Base-by-base conservation (phyloP, 2,329 filamentous ascomycete genomes). In the Delphinella strobiligena region DNA sequence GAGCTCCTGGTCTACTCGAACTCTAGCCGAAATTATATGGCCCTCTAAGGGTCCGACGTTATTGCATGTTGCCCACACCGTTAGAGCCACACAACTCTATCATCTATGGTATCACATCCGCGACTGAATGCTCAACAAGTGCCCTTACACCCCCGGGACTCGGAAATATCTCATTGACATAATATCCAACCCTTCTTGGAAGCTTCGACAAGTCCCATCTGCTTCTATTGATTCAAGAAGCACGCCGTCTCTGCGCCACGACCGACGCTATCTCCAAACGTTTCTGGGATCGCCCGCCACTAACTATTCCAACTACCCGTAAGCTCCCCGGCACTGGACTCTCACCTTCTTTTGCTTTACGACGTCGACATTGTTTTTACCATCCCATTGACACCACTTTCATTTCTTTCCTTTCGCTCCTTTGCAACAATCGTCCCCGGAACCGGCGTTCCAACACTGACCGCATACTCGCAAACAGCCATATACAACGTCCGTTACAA, bases 361-460 rank as follows among this genome's bases (percentile, higher is more conserved):
- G 15, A 34, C 31, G 29, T 34, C 40, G 29, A 27, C 18, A 29
- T 11, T n/a, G 19, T 38, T 33, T 36, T 39, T 42, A 38, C 19
- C 33, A 24, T 22, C 18, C 17, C 36, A 15, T 27, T 15, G 31
- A 38, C 31, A 34, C 31, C 37, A 43, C 41, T 31, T 32, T 43
- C 37, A 27, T 43, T 39, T 35, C 33, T 39, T 19, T 39, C 29
- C 34, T 37, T 38, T 38, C 33, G 32, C 36, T 42, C 40, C 22
- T n/a, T 41, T 36, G n/a, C n/a, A 36, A 36, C 27, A 31, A 38
- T 35, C 18, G 11, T 22, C 22, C 27, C 36, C 24, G 19, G 36
- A 31, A 14, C 24, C 16, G 12, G n/a, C 17, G 22, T 19, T 31
- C 32, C 37, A n/a, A 39, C 36, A 36, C 36, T 36, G 37, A 39